Conservation (phyloP, 768 basidiomycete genomes). For the Pholiota microspora region DNA sequence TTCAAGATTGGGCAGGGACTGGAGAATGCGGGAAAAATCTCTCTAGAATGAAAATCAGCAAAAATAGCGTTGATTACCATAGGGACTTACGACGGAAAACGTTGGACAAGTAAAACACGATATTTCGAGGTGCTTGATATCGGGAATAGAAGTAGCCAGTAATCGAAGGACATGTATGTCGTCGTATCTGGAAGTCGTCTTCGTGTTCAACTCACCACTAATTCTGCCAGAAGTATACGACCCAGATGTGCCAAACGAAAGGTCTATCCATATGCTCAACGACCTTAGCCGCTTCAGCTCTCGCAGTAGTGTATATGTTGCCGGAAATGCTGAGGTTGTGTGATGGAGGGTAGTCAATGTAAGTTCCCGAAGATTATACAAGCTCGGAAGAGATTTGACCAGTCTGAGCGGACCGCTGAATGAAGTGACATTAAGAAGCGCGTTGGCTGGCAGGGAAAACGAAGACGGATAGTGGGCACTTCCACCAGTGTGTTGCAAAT, state of each 20-base stretch:
- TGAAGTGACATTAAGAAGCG: conserved; percentile 27
- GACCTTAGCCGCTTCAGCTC: conserved; percentile 26
- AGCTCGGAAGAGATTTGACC: conserved; percentile 28
- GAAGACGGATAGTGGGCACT: conserved; percentile 22
- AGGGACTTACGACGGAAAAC: conserved; percentile 30
- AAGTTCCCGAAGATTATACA: conserved; percentile 25
- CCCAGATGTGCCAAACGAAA: conserved; percentile 26
- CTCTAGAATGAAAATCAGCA: conserved; percentile 18
- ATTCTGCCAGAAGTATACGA: conserved; percentile 13
- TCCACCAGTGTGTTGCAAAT: conserved; percentile 30
- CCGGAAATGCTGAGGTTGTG: conserved; percentile 28
- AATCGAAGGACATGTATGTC: conserved; percentile 27
- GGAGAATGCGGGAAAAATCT: conserved; percentile 31
- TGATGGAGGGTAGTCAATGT: conserved; percentile 33
- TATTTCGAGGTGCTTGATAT: conserved; percentile 29
- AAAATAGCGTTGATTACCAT: background rate
- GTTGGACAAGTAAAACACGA: conserved; percentile 35
- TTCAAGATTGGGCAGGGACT: conserved; percentile 24
- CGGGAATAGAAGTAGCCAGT: conserved; percentile 29
- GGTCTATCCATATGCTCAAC: conserved; percentile 33
- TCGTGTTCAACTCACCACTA: conserved; percentile 15
- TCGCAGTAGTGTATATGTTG: conserved; percentile 27
- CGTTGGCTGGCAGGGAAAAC: conserved; percentile 16
- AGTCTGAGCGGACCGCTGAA: conserved; percentile 32
- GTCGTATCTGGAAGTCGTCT: conserved; percentile 23